phyloP scores from a whole-genome alignment of 2,329 filamentous ascomycete genomes.

The Furcasterigmium sp. region DNA sequence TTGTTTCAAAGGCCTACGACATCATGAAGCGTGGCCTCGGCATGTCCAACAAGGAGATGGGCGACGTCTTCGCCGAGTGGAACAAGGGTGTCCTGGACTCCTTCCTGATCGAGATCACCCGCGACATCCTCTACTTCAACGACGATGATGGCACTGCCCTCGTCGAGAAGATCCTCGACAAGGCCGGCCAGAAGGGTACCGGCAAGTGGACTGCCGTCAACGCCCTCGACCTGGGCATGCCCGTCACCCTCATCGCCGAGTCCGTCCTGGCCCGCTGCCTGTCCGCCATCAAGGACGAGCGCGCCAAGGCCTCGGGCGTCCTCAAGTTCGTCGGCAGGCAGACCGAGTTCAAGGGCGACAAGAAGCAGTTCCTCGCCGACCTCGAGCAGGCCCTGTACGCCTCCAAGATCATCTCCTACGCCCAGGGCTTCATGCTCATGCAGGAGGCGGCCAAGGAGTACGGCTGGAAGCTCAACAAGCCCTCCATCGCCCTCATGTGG shows the following conservation, averaged over 20 bases:
- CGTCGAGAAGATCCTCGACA: slow-evolving; percentile 98
- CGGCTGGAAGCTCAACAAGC: slow-evolving; percentile 99
- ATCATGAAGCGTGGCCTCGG: slow-evolving; percentile 99
- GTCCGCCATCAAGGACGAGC: slow-evolving; percentile 91
- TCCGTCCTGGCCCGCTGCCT: slow-evolving; percentile 93
- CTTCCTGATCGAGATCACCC: slow-evolving; percentile 98
- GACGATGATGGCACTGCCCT: slow-evolving; percentile 88
- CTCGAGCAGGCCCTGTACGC: slow-evolving; percentile 98
- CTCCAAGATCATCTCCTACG: slow-evolving; percentile 99
- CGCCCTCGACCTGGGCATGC: slow-evolving; percentile 96
- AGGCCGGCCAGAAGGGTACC: slow-evolving; percentile 98
- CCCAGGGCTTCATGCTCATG: slow-evolving; percentile 99
- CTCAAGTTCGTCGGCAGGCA: slow-evolving; percentile 72
- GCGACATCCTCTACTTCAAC: slow-evolving; percentile 97
- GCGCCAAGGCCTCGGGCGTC: slow-evolving; percentile 71
- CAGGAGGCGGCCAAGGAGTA: slow-evolving; percentile 97
- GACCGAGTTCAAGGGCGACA: slow-evolving; percentile 79
- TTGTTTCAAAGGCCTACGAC: slow-evolving; percentile 76
- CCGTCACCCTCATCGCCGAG: slow-evolving; percentile 96
- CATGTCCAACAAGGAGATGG: slow-evolving; percentile 87
- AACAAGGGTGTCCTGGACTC: slow-evolving; percentile 98
- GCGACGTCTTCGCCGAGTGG: slow-evolving; percentile 90
- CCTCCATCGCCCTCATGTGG: slow-evolving; percentile 99
- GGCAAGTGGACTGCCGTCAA: slow-evolving; percentile 99
- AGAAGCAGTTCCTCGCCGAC: slow-evolving; percentile 89